Conservation (phyloP, 306 rosid genomes). For the Crotalaria pallida region DNA sequence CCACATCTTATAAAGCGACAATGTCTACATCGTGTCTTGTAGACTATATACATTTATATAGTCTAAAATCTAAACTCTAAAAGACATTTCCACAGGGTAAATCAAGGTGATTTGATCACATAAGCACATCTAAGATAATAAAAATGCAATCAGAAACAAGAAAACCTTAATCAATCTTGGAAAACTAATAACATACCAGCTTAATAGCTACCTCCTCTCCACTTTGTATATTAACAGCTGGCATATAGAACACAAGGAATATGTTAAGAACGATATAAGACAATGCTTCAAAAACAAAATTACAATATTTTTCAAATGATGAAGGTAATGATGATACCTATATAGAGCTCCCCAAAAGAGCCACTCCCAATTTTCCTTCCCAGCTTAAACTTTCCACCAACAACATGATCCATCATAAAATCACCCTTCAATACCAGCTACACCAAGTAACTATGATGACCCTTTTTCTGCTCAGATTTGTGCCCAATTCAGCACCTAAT, state of each 20-base stretch:
- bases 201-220: conserved; percentile 99
- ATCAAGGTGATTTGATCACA: conserved; percentile 2
- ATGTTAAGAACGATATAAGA: conserved; percentile 7
- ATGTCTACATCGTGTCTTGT: not conserved
- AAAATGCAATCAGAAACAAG: not conserved
- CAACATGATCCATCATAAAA: conserved; percentile 81
- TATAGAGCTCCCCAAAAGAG: conserved; percentile 97
- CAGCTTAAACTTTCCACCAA: conserved; percentile 88
- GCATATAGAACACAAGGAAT: conserved; percentile 20
- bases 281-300: not conserved
- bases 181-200: conserved; percentile 60
- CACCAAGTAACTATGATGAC: conserved; percentile 27
- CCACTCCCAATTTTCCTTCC: conserved; percentile 99
- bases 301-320: not conserved
- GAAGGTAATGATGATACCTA: conserved; percentile 45
- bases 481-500: conserved; percentile 41
- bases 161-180: not conserved
- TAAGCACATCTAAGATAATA: not conserved
- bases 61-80: no score
- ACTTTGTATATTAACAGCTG: conserved; percentile 88
- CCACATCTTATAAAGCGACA: not conserved
- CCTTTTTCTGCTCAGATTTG: conserved; percentile 33
- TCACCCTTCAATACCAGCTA: conserved; percentile 28
- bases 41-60: not conserved
- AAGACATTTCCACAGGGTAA: not conserved